phyloP scores from a whole-genome alignment of 805 yeast genomes.

The Nakazawaea wyomingensis region DNA sequence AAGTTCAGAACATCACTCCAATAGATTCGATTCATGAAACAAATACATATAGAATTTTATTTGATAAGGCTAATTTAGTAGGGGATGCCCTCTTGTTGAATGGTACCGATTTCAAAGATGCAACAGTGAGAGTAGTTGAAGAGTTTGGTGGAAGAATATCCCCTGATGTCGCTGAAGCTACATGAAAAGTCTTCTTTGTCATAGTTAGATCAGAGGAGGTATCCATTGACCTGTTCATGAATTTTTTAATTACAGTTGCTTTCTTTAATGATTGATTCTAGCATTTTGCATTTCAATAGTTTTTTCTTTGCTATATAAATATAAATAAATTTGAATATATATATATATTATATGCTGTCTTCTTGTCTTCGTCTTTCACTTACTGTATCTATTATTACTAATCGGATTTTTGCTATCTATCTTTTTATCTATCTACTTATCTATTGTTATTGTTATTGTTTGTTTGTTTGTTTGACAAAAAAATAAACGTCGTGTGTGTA shows the following conservation, averaged over 20 bases:
- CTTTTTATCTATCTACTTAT: neutral
- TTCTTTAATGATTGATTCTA: neutral
- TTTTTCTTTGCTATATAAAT: too few species aligned
- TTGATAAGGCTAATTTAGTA: neutral
- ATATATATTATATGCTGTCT: too few species aligned
- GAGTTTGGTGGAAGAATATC: slow-evolving; percentile 5
- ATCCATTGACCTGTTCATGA: too few species aligned
- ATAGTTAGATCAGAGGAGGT: neutral
- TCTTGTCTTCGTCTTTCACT: too few species aligned
- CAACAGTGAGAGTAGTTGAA: slow-evolving; percentile 9
- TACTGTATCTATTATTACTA: too few species aligned
- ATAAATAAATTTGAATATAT: too few species aligned
- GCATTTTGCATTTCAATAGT: too few species aligned
- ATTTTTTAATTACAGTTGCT: too few species aligned
- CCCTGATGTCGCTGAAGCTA: neutral
- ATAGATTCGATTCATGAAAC: slow-evolving; percentile 6
- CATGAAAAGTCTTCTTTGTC: neutral
- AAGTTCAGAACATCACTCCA: slow-evolving; percentile 10
- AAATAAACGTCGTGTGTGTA: too few species aligned
- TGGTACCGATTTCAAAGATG: slow-evolving; percentile 10
- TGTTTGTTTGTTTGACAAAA: neutral
- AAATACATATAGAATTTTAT: slow-evolving; percentile 7
- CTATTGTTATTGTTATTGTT: neutral
- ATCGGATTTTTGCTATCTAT: neutral
- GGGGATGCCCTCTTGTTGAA: slow-evolving; percentile 9